A percentile compares a stretch with the other conserved stretches of the same genome.
phyloP scores from a whole-genome alignment of 2,329 filamentous ascomycete species.

The Aspergillus viridinutans region DNA sequence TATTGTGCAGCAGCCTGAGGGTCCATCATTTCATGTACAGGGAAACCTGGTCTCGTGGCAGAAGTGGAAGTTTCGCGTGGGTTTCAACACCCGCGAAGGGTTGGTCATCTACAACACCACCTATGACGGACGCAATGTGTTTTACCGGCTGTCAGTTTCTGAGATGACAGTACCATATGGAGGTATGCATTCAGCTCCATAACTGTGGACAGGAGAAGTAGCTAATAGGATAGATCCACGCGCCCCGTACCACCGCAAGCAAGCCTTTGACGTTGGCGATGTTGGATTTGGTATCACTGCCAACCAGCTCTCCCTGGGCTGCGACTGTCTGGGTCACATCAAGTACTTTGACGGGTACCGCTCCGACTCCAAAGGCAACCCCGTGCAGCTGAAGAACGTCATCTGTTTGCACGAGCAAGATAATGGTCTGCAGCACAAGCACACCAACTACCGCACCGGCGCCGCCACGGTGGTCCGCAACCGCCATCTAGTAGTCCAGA shows the following conservation, averaged over 20 bases:
- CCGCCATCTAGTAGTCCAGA: slow-evolving; percentile 63
- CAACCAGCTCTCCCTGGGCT: slow-evolving; percentile 66
- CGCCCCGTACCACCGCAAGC: slow-evolving; percentile 65
- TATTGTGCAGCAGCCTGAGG: slow-evolving; percentile 62
- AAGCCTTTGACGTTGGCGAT: slow-evolving; percentile 68
- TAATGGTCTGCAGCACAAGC: slow-evolving; percentile 66
- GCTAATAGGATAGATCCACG: slow-evolving; percentile 50
- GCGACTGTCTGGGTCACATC: slow-evolving; percentile 67
- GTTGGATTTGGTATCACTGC: slow-evolving; percentile 63
- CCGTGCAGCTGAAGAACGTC: slow-evolving; percentile 58
- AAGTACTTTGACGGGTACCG: slow-evolving; percentile 62
- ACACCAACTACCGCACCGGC: slow-evolving; percentile 66
- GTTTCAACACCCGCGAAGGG: slow-evolving; percentile 62
- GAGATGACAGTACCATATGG: slow-evolving; percentile 59
- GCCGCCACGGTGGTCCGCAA: slow-evolving; percentile 62
- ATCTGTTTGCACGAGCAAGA: slow-evolving; percentile 71
- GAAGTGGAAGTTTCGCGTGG: slow-evolving; percentile 60
- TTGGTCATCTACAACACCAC: slow-evolving; percentile 64
- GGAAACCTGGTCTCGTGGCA: slow-evolving; percentile 61
- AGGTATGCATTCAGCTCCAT: slow-evolving; percentile 21
- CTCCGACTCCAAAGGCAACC: slow-evolving; percentile 56
- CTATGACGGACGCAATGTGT: slow-evolving; percentile 60
- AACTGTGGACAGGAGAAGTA: background rate
- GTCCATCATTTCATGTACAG: slow-evolving; percentile 57
- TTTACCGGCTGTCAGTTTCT: slow-evolving; percentile 63